These are phyloP conservation scores for Diversispora epigaea DNA, from an alignment of 192 early-diverging fungal genomes.

Conservation along the genomic window DNA sequence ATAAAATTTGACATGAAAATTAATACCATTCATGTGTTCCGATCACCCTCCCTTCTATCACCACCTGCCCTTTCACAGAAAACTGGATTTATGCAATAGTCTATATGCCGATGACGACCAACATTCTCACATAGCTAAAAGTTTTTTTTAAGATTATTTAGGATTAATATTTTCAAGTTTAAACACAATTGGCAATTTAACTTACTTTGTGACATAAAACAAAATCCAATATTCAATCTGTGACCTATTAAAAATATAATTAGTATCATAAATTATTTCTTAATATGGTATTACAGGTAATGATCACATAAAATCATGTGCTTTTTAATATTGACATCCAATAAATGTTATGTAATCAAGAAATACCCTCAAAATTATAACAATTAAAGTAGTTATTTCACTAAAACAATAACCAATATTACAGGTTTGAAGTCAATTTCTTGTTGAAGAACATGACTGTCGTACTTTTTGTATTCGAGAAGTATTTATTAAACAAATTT, in stretches of 20 bases:
- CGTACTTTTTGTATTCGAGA: too few species aligned
- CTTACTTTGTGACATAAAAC: constrained; percentile 44
- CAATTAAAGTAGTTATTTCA: too few species aligned
- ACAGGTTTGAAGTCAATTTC: too few species aligned
- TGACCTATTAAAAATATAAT: constrained; percentile 10
- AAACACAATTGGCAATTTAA: not conserved
- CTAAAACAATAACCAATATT: too few species aligned
- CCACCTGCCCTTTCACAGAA: constrained; percentile 19
- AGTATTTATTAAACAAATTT: too few species aligned
- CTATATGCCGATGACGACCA: constrained; percentile 40
- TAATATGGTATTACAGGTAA: too few species aligned
- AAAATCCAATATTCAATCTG: constrained; percentile 36
- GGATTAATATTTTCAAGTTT: not conserved
- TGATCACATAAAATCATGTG: too few species aligned
- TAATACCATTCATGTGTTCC: constrained; percentile 27
- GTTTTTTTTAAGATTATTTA: not conserved
- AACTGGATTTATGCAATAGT: constrained; percentile 34
- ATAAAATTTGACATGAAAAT: not conserved
- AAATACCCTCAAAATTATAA: too few species aligned
- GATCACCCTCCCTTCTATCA: constrained; percentile 11
- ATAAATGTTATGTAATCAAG: too few species aligned
- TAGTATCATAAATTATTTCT: too few species aligned
- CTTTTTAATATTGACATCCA: too few species aligned
- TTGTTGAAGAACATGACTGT: too few species aligned
- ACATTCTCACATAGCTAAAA: constrained; percentile 22